Base-by-base conservation (phyloP, 306 rosid species). In the Quercus parvula region DNA sequence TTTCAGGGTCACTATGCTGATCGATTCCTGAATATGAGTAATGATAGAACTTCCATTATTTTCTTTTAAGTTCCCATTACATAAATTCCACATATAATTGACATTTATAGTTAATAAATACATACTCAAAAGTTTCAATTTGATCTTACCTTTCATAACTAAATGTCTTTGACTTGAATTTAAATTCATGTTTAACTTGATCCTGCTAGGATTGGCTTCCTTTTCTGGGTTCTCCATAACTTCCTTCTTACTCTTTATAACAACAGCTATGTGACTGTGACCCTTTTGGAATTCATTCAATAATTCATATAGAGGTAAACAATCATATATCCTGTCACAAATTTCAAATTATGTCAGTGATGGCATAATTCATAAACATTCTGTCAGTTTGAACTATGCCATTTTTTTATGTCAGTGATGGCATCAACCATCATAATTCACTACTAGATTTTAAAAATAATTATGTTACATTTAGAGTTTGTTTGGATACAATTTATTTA, bases 221-320 rank as follows among this genome's bases (percentile, higher is more conserved):
- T 77, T 44, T 68, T 77, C 28, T 78, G 70, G 57, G 58, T 13
- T 76, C 77, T 6, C 67, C 38, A 61, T 67, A 68, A 15, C 30
- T 71, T 77, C 85, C 66, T 69, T 84, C 38, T 79, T 83, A 59
- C 77, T 64, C 74, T 86, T 89, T 70, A 92, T 78, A 28, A 94
- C 98, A 77, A 86, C 82, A 58, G 90, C 98, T 96, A 94, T 92
- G 75, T 94, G 98, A 71, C 97, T 90, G 57, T 90, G 91, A 62
- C 98, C 94, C 75, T 79, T 79, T 66, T 82, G 90, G 80, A 92
- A 92, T 80, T 89, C 89, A 55, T 86, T 92, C 78, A 94, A 58
- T 76, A 94, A 86, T 57, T 88, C 97, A 82, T 94, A 94, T 33
- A 94, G 77, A 78, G 98, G 97, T 88, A 90, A 89, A 78, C 80